Conservation (phyloP, 441 rosid species). For the Eruca vesicaria region DNA sequence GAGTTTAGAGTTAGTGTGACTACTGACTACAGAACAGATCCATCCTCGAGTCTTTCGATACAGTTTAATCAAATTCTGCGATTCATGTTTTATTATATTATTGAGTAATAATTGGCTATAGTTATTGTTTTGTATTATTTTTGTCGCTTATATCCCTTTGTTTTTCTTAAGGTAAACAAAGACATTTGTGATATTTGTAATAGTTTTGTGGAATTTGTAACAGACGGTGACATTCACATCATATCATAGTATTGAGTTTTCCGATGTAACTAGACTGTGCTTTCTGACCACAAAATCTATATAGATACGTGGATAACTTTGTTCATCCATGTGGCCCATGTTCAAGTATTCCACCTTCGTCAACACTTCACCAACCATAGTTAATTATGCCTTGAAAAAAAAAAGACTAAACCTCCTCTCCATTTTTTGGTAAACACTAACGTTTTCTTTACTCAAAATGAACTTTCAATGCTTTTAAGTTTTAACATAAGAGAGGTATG, state of each 20-base stretch:
- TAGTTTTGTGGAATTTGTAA: background rate
- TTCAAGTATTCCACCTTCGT: conserved; percentile 30
- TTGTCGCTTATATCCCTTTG: conserved; percentile 20
- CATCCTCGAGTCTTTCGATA: conserved; percentile 22
- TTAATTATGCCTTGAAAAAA: conserved; percentile 10
- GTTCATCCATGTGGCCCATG: conserved; percentile 29
- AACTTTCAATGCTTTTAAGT: background rate
- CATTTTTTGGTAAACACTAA: background rate
- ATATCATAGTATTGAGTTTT: background rate
- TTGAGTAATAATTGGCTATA: conserved; percentile 22
- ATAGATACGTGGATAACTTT: conserved; percentile 9
- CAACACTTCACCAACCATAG: conserved; percentile 36
- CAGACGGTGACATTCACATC: background rate
- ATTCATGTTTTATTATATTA: conserved; percentile 8
- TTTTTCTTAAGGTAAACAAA: background rate
- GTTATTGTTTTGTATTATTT: conserved; percentile 6
- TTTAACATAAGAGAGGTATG: background rate
- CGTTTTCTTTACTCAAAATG: background rate
- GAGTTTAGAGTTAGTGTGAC: conserved; percentile 39
- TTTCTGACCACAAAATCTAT: conserved; percentile 16
- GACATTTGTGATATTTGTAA: background rate
- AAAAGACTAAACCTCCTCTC: background rate
- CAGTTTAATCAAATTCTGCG: conserved; percentile 2
- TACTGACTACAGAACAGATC: conserved; percentile 28
- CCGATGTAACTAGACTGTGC: background rate